Conservation (phyloP, 2,329 filamentous ascomycete species). For the Colletotrichum musae region DNA sequence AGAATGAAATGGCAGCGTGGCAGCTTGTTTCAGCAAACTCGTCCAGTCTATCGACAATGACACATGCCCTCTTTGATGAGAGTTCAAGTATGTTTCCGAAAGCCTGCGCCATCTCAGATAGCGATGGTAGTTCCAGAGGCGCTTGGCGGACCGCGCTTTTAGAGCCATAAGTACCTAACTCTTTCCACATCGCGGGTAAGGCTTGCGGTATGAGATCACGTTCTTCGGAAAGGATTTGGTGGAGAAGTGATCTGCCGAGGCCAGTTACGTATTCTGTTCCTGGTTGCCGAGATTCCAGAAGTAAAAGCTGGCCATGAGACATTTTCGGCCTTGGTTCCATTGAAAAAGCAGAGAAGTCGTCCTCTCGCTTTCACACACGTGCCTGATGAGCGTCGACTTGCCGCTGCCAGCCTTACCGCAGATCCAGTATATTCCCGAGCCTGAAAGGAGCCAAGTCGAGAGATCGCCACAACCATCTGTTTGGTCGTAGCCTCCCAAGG, state of each 20-base stretch:
- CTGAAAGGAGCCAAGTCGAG: not conserved
- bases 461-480: not conserved
- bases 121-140: not conserved
- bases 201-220: not conserved
- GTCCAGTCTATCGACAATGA: conserved; percentile 2
- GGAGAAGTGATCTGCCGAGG: not conserved
- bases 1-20: not conserved
- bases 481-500: not conserved
- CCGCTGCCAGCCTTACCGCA: conserved; percentile 34
- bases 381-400: conserved; percentile 39
- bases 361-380: not conserved
- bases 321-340: not conserved
- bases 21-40: not conserved
- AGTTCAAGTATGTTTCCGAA: not conserved
- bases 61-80: not conserved
- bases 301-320: not conserved
- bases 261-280: not conserved
- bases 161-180: too few relatives aligned
- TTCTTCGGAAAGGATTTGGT: not conserved
- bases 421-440: conserved; percentile 29
- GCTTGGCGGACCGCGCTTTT: too few relatives aligned
- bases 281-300: not conserved
- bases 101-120: not conserved
- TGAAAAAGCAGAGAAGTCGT: not conserved
- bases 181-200: not conserved